Percentiles rank a stretch among this genome's conserved stretches.
phyloP scores from a whole-genome alignment of 2,329 filamentous ascomycete genomes.

The Emergomyces africanus region DNA sequence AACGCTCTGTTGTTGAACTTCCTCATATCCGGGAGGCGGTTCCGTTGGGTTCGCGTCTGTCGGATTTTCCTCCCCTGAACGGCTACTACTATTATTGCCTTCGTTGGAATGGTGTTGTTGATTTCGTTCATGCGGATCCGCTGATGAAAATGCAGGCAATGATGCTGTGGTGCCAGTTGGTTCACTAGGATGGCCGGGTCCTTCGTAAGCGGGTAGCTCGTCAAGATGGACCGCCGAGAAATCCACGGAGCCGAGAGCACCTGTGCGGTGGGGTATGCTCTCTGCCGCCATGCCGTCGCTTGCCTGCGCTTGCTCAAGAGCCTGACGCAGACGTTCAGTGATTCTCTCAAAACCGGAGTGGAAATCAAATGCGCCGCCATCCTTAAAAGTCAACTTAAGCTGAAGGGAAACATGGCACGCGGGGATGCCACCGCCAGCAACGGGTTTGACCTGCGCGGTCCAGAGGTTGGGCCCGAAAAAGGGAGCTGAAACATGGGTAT shows the following conservation, averaged over 20 bases:
- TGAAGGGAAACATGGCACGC: conserved; percentile 59
- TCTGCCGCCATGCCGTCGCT: conserved; percentile 35
- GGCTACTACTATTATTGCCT: background rate
- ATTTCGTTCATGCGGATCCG: background rate
- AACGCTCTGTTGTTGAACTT: conserved; percentile 71
- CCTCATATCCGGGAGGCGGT: conserved; percentile 83
- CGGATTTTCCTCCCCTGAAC: background rate
- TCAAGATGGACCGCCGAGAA: conserved; percentile 62
- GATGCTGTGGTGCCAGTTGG: conserved; percentile 1
- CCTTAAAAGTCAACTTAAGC: conserved; percentile 78
- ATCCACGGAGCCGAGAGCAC: conserved; percentile 38
- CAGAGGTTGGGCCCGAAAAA: conserved; percentile 92
- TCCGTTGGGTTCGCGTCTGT: conserved; percentile 42
- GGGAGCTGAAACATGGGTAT: conserved; percentile 73
- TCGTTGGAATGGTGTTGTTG: background rate
- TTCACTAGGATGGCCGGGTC: conserved; percentile 28
- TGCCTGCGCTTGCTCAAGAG: conserved; percentile 59
- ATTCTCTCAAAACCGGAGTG: conserved; percentile 70
- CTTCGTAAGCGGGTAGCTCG: conserved; percentile 77
- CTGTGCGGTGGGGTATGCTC: conserved; percentile 23
- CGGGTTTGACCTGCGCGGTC: conserved; percentile 67
- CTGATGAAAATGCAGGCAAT: conserved; percentile 6
- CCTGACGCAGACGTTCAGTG: conserved; percentile 71
- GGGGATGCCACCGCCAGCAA: conserved; percentile 72
- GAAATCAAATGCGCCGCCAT: conserved; percentile 91